phyloP scores from a whole-genome alignment of 148 eudicot genomes.

The Camellia sinensis region DNA sequence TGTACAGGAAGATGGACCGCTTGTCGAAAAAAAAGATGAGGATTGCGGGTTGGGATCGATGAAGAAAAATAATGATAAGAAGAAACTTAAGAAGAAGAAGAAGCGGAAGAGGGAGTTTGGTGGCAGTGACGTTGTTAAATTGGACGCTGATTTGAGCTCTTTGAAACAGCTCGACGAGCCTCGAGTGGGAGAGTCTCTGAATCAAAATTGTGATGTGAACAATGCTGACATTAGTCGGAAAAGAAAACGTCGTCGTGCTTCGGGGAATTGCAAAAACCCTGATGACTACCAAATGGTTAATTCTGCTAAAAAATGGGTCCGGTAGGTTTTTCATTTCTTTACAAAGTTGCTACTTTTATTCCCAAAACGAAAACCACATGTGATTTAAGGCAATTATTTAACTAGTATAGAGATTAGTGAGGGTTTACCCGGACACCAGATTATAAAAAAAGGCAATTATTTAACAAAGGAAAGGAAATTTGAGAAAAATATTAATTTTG shows the following conservation, averaged over 20 bases:
- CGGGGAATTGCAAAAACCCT: constrained; percentile 19
- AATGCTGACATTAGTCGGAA: constrained; percentile 10
- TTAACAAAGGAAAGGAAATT: neutral
- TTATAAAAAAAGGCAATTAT: too few species aligned
- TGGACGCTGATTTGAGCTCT: constrained; percentile 43
- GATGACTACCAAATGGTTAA: constrained; percentile 10
- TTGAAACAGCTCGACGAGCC: constrained; percentile 29
- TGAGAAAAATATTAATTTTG: neutral
- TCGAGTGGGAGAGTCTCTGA: constrained; percentile 38
- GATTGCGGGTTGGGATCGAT: constrained; percentile 11
- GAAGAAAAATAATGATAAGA: neutral
- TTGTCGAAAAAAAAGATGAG: neutral
- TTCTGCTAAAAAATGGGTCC: constrained; percentile 46
- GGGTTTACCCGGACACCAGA: too few species aligned
- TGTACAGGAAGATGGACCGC: constrained; percentile 16
- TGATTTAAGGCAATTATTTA: too few species aligned
- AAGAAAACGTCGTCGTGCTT: constrained; percentile 20
- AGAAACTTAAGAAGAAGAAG: neutral
- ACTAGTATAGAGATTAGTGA: too few species aligned
- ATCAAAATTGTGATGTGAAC: constrained; percentile 6
- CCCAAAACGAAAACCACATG: neutral
- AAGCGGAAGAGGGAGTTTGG: constrained; percentile 24
- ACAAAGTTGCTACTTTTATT: neutral
- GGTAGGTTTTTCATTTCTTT: constrained; percentile 11
- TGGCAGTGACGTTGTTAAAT: constrained; percentile 31